Base-by-base conservation (phyloP, 139 green algal species). In the Tetradesmus lagerheimii region DNA sequence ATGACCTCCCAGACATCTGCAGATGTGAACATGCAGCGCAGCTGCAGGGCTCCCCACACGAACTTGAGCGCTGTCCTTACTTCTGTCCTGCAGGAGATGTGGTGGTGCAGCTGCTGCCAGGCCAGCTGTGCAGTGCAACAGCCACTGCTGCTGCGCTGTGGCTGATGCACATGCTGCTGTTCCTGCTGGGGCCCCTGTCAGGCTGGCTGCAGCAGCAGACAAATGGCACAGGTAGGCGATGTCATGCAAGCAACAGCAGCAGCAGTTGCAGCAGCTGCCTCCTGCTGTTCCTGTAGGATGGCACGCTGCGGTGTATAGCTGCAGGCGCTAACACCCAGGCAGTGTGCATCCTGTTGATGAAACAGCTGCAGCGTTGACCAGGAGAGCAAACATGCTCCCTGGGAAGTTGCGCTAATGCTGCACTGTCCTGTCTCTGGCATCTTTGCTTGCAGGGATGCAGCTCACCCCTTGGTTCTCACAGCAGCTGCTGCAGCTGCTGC, bases 161-260 rank as follows among this genome's bases (percentile, higher is more conserved):
- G 71, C 1, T 38, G 71, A 39, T 79, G 71, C 71, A 79, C 31
- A 38, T 79, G 71, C 71, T 79, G 71, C 71, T 79, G n/a, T 38
- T 43, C 14, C 71, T 79, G n/a, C 71, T 79, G 71, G 71, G 57
- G 25, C 57, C 57, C 14, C 23, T 71, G 8, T 31, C 57, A 71
- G 57, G 57, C 57, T 71, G 57, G 57, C 57, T 71, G 14, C 57
- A 71, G 57, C 57, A 71, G 15, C 57, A 31, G 20, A 6, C 18
- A 71, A 16, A 6, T 71, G 57, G 57, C 57, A 8, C n/a, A 25
- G 71, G 31, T 79, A 11, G 23, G n/a, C 25, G 18, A 11, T 15
- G 31, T 25, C 15, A 4, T n/a, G 3, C 4, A 11, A 25, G 4
- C 31, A 12, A 0, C 29, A 27, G 71, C 71, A 41, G 71, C 31